Percentiles rank a stretch among this genome's conserved stretches.
phyloP scores from a whole-genome alignment of 2,329 filamentous ascomycete genomes.

The Diplodia sapinea region DNA sequence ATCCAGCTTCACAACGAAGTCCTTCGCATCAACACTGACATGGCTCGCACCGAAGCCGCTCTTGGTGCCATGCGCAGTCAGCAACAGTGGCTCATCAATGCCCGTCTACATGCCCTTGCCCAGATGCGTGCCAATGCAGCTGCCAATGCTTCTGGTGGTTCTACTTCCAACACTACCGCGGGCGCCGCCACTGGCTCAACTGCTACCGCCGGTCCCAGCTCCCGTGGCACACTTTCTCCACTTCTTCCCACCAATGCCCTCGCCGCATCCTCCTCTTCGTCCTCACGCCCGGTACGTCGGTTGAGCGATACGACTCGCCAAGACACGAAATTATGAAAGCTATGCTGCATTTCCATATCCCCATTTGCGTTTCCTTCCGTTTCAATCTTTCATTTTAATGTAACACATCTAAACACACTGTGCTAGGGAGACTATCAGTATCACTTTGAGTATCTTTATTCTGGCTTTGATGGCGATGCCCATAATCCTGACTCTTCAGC shows the following conservation, averaged over 20 bases:
- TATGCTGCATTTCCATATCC: background rate
- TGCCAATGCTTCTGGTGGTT: background rate
- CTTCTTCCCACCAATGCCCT: background rate
- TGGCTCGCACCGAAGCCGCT: constrained; percentile 63
- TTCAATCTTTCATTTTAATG: constrained; percentile 9
- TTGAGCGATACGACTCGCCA: constrained; percentile 24
- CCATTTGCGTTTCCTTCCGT: background rate
- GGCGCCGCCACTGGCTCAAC: constrained; percentile 2
- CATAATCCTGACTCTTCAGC: background rate
- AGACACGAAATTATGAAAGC: constrained; percentile 29
- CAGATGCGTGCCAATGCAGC: constrained; percentile 27
- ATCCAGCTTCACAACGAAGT: constrained; percentile 69
- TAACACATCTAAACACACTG: background rate
- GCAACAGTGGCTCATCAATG: constrained; percentile 31
- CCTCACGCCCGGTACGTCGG: constrained; percentile 27
- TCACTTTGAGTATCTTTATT: background rate
- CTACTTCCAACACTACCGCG: constrained; percentile 14
- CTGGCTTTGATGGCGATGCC: background rate
- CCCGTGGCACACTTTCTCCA: background rate
- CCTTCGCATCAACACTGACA: constrained; percentile 65
- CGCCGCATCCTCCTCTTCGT: background rate
- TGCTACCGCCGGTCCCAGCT: constrained; percentile 11
- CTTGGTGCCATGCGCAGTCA: constrained; percentile 28
- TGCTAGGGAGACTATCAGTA: constrained; percentile 9
- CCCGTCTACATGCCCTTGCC: constrained; percentile 27